Conservation (phyloP, 371 early-diverging fungal genomes). For the Mucor lusitanicus region DNA sequence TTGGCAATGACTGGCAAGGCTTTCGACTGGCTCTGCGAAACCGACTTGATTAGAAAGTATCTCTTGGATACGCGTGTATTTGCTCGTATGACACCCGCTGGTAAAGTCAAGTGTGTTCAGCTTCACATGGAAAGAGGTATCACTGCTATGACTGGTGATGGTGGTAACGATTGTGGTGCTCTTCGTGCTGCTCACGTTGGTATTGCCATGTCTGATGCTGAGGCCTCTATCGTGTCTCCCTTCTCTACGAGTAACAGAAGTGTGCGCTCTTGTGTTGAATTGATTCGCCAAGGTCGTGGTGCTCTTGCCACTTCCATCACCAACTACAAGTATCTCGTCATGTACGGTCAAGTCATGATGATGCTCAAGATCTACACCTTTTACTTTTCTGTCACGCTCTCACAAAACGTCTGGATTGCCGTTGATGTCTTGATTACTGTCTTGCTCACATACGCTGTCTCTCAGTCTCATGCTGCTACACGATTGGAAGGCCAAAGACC, state of each 20-base stretch:
- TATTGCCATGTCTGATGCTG: constrained; percentile 86
- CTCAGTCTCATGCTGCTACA: constrained; percentile 61
- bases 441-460: constrained; percentile 65
- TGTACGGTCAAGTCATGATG: constrained; percentile 79
- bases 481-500: constrained; percentile 61
- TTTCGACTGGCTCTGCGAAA: constrained; percentile 52
- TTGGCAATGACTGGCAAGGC: constrained; percentile 76
- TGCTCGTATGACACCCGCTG: constrained; percentile 78
- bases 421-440: constrained; percentile 72
- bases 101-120: constrained; percentile 73
- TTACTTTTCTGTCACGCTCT: constrained; percentile 60
- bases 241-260: constrained; percentile 74
- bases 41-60: constrained; percentile 50
- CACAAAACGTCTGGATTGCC: constrained; percentile 66
- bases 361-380: constrained; percentile 65
- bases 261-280: constrained; percentile 70
- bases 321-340: constrained; percentile 68
- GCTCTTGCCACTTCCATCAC: constrained; percentile 78
- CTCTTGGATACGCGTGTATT: constrained; percentile 67
- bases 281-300: constrained; percentile 75
- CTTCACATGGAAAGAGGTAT: constrained; percentile 75
- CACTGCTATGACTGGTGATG: constrained; percentile 94
- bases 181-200: constrained; percentile 91
- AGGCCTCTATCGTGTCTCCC: constrained; percentile 86
- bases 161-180: constrained; percentile 96